phyloP scores from a whole-genome alignment of 75 land plant species.

The Gnetum montanum region DNA sequence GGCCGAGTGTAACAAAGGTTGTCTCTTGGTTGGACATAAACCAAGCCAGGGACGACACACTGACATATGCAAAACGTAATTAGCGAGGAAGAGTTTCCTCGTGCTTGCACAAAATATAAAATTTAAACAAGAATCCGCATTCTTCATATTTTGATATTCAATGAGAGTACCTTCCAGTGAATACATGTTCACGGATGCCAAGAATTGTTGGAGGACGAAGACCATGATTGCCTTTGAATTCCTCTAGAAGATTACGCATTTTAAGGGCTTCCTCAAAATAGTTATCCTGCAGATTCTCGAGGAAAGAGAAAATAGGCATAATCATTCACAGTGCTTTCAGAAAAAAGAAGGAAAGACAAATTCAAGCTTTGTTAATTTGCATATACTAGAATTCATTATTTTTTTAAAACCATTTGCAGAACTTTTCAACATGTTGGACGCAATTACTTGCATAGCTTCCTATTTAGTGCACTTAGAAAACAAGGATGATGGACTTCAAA shows the following conservation, averaged over 20 bases:
- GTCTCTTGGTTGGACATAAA: conserved; percentile 54
- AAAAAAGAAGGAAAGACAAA: background rate
- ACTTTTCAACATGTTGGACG: background rate
- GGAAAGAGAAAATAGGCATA: background rate
- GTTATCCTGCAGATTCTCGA: conserved; percentile 34
- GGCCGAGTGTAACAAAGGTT: conserved; percentile 50
- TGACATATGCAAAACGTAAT: conserved; percentile 11
- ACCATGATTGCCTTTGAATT: conserved; percentile 31
- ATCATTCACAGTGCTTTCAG: background rate
- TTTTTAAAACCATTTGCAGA: background rate
- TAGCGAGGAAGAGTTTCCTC: too few relatives aligned
- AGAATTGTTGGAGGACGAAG: conserved; percentile 34
- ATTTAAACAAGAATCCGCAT: too few relatives aligned
- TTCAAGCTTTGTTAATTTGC: background rate
- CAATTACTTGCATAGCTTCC: too few relatives aligned
- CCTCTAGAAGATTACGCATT: conserved; percentile 42
- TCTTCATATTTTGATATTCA: background rate
- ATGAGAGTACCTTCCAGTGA: conserved; percentile 36
- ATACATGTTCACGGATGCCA: conserved; percentile 51
- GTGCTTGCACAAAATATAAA: too few relatives aligned
- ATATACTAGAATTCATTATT: background rate
- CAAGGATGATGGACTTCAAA: too few relatives aligned
- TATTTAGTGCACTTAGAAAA: too few relatives aligned
- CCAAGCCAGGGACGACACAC: conserved; percentile 55
- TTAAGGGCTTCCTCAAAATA: conserved; percentile 47